These are phyloP conservation scores for Fagopyrum homotropicum DNA, from an alignment of 148 eudicot species.

Conservation along the genomic window DNA sequence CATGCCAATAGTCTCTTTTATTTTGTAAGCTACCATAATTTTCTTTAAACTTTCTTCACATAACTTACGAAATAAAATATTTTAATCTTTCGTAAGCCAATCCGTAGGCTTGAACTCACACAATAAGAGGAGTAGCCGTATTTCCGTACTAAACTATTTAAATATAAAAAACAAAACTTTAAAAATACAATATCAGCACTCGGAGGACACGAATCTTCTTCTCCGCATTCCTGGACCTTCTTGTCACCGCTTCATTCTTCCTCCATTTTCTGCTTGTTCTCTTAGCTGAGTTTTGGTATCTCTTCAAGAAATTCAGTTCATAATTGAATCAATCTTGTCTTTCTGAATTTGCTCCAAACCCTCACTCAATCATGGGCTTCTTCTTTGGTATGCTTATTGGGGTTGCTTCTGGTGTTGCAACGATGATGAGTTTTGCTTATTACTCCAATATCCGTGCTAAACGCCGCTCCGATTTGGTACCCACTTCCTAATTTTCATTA, in stretches of 20 bases:
- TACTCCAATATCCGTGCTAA: constrained; percentile 52
- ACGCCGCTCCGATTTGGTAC: constrained; percentile 62
- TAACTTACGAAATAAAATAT: no score
- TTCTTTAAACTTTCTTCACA: no score
- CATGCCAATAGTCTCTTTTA: no score
- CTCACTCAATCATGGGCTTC: constrained; percentile 47
- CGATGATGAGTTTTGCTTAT: constrained; percentile 52
- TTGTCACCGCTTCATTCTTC: not conserved
- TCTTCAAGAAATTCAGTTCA: not conserved
- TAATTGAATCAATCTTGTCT: not conserved
- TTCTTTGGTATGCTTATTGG: constrained; percentile 49
- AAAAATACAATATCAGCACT: not conserved
- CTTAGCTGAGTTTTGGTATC: not conserved
- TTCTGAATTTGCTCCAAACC: constrained; percentile 19
- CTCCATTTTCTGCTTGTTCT: not conserved
- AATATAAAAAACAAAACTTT: no score
- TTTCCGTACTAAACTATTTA: no score
- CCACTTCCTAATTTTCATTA: not conserved
- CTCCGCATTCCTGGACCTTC: not conserved
- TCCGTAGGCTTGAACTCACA: no score
- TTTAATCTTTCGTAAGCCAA: no score
- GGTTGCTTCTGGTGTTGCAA: constrained; percentile 46
- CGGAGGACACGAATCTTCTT: not conserved
- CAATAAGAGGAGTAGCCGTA: no score
- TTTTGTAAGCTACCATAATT: no score